Percentiles rank a stretch among this genome's conserved stretches.
Evolutionary conservation across 1,284 basidiomycete genomes (phyloP).

Genomic region (Heterobasidion parviporum): DNA sequence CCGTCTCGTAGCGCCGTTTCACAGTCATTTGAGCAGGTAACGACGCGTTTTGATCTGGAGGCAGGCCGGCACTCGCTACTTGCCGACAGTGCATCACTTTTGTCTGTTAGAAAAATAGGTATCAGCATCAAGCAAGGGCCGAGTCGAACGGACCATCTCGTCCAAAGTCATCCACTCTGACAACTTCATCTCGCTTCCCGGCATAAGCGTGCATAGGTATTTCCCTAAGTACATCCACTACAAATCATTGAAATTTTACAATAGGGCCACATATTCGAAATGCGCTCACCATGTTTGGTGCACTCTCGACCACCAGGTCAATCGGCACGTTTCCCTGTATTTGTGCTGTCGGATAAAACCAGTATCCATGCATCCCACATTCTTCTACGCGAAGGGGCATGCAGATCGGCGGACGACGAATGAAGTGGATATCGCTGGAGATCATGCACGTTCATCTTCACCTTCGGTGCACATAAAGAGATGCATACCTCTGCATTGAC

Average conservation of each 20-base stretch:
- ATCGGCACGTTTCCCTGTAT: slow-evolving; percentile 7
- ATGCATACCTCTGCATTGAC: not conserved
- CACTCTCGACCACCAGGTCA: slow-evolving; percentile 18
- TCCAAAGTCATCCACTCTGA: slow-evolving; percentile 22
- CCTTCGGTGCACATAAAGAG: not conserved
- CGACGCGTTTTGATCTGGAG: slow-evolving; percentile 7
- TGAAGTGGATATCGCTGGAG: slow-evolving; percentile 11
- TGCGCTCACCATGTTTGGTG: slow-evolving; percentile 10
- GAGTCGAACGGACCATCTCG: slow-evolving; percentile 13
- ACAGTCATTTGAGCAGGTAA: slow-evolving; percentile 11
- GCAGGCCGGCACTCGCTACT: slow-evolving; percentile 9
- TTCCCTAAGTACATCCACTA: slow-evolving; percentile 22
- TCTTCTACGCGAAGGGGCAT: slow-evolving; percentile 16
- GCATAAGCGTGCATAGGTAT: slow-evolving; percentile 14
- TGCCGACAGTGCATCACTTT: slow-evolving; percentile 18
- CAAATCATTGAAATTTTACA: not conserved
- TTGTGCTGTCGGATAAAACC: slow-evolving; percentile 16
- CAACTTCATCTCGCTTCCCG: slow-evolving; percentile 18
- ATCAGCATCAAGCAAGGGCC: not conserved
- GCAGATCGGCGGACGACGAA: slow-evolving; percentile 16
- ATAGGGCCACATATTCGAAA: not conserved
- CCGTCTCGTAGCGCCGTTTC: slow-evolving; percentile 19
- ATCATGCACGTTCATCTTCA: not conserved
- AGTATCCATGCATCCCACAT: slow-evolving; percentile 18
- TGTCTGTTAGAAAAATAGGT: slow-evolving; percentile 9